Evolutionary conservation across 108 stramenopile genomes (phyloP), one percentile per base, ranked within the genome.

Genomic region (Pseudonitzschia pungens): DNA sequence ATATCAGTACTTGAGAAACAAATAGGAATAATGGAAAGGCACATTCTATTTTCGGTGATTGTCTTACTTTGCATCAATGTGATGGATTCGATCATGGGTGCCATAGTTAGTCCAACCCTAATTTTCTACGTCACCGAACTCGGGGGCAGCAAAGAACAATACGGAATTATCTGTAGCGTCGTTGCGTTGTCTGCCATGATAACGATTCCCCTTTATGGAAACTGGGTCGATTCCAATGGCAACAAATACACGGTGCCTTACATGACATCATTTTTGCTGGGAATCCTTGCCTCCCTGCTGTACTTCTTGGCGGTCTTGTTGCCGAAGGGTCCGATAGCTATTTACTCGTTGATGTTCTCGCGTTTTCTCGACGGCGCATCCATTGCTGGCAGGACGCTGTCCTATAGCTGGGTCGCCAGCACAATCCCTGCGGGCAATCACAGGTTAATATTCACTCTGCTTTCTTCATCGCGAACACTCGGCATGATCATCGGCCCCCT

Each of bases 401-500:
- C 85, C 22, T 92, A 83, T 73, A 85, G 88, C 62, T 92, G 89
- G 60, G 70, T 88, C 21, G 87, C 87, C 10, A 53, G 78, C 11
- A 78, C 78, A 1, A 48, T 82, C 20, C 84, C 87, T 20, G 75
- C 80, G 1, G 77, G 85, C 20, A 48, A 89, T 51, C 83, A 86
- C 42, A 92, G 86, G 21, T 50, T 65, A 12, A 68, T 71, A 20
- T 87, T 76, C 48, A 42, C 85, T 53, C 22, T 87, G 36, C 71
- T 92, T 32, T 73, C 77, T 58, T 82, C 86, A 66, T 74, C 81
- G 27, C 74, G 86, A 57, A 87, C 87, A 66, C 44, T 89, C 32
- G 91, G 91, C 3, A 89, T 89, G 91, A 79, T 80, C 0, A 56
- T 71, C 3, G 91, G 86, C n/a, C 91, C 91, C 26, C 68, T 80